Base-by-base conservation (phyloP, 2,329 filamentous ascomycete genomes). In the Talaromyces sp. region DNA sequence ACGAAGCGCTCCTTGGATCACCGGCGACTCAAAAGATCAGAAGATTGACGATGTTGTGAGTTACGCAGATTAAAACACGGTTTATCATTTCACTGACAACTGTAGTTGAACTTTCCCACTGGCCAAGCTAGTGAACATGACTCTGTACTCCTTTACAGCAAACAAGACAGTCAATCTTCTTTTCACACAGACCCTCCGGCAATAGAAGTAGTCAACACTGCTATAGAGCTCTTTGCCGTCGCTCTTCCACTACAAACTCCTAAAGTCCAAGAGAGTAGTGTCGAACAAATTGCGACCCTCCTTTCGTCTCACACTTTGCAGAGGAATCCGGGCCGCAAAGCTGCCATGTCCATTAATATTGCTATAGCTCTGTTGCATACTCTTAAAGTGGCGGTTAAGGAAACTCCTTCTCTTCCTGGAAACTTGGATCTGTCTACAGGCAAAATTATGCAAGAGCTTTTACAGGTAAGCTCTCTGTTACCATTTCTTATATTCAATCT, bases 141-240 rank as follows among this genome's bases (percentile, higher is more conserved):
- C 72, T 91, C 92, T 0, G 86, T 92, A 3, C 82, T 88, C 24
- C 78, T 96, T 27, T 97, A 96, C 53, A 80, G 81, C 9, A 77
- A 80, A 56, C 76, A 80, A 2, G 76, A 80, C 63, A 81, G 1
- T 66, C 79, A 69, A 56, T 78, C 63, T 67, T 19, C 56, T 51
- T 59, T 72, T 59, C 78, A 83, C 35, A 89, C 90, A 17, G 89
- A 94, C 64, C 92, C 93, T 9, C 88, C 94, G 6, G 87, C 90
- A 0, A 99, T 93, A 0, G 92, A 96, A 70, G 92, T 96, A 27
- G 90, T 97, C 62, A 96, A 99, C 70, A 87, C 93, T 69, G 92
- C 94, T 0, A 95, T 99, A 59, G 88, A 94, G 63, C 80, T 97
- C 0, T 99, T 99, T 72, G 91, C 92, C 1, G 90, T 96, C 57